A percentile compares a stretch with the other conserved stretches of the same genome.
phyloP scores from a whole-genome alignment of 1,139 yeast species.

The Blastobotrys petasosporus region DNA sequence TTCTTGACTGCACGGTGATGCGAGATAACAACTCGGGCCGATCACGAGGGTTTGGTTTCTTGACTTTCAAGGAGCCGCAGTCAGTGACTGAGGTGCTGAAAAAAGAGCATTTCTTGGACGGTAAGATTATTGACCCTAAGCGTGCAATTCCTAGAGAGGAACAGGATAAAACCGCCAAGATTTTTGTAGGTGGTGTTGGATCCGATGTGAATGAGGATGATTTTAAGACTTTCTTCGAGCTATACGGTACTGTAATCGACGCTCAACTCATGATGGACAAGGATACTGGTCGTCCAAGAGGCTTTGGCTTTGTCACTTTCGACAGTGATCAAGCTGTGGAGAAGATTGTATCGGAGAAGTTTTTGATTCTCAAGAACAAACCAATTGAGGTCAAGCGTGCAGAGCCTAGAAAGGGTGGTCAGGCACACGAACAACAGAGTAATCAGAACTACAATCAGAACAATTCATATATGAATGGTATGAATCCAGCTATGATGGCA shows the following conservation, averaged over 20 bases:
- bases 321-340: constrained; percentile 97
- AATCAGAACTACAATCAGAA: constrained; percentile 36
- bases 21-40: constrained; percentile 85
- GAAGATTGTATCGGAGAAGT: constrained; percentile 77
- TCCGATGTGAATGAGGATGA: constrained; percentile 92
- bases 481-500: constrained; percentile 79
- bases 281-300: constrained; percentile 96
- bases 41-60: constrained; percentile 94
- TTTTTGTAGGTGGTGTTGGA: constrained; percentile 96
- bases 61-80: constrained; percentile 75
- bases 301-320: constrained; percentile 95
- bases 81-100: constrained; percentile 86
- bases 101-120: constrained; percentile 87
- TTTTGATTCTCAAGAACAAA: constrained; percentile 77
- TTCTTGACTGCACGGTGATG: constrained; percentile 88
- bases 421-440: constrained; percentile 16
- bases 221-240: constrained; percentile 79
- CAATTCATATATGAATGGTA: constrained; percentile 39
- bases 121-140: constrained; percentile 95
- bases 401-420: constrained; percentile 62
- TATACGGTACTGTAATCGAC: constrained; percentile 90
- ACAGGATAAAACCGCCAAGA: constrained; percentile 95
- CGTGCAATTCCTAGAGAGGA: constrained; percentile 98
- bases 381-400: constrained; percentile 96
- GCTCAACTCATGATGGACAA: constrained; percentile 97